Conservation (phyloP, 2,329 filamentous ascomycete genomes). For the Stemphylium vesicarium region DNA sequence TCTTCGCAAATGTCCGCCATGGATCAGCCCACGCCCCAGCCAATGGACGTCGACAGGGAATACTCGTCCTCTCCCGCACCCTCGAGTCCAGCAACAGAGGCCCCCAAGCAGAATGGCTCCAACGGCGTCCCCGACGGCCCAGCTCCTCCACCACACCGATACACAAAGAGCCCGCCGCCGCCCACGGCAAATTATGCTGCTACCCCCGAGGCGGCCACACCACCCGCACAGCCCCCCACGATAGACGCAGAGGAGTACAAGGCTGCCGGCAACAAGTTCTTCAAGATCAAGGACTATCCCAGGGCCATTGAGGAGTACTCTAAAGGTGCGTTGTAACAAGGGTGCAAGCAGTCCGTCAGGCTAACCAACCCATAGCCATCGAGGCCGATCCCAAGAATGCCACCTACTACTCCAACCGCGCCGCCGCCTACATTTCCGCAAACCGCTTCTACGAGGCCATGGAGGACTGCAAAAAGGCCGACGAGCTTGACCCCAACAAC, state of each 20-base stretch:
- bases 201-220: conserved; percentile 47
- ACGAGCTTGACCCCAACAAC: conserved; percentile 83
- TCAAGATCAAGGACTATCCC: conserved; percentile 90
- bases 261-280: conserved; percentile 91
- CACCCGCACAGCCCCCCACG: conserved; percentile 51
- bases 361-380: conserved; percentile 68
- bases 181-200: conserved; percentile 49
- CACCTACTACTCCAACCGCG: conserved; percentile 93
- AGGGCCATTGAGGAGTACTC: conserved; percentile 92
- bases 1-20: conserved; percentile 69
- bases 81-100: conserved; percentile 53
- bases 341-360: conserved; percentile 15
- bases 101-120: conserved; percentile 57
- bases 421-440: conserved; percentile 90
- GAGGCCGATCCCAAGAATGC: conserved; percentile 83
- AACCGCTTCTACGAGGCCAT: conserved; percentile 79
- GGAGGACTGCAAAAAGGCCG: conserved; percentile 83
- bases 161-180: conserved; percentile 57
- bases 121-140: conserved; percentile 61
- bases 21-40: conserved; percentile 61
- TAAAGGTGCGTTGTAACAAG: conserved; percentile 70
- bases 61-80: conserved; percentile 62
- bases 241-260: conserved; percentile 93
- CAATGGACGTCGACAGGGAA: conserved; percentile 81
- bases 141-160: conserved; percentile 73